A percentile compares a stretch with the other conserved stretches of the same genome.
Conservation (phyloP, 1,284 basidiomycete species). For the Pterula multifida region DNA sequence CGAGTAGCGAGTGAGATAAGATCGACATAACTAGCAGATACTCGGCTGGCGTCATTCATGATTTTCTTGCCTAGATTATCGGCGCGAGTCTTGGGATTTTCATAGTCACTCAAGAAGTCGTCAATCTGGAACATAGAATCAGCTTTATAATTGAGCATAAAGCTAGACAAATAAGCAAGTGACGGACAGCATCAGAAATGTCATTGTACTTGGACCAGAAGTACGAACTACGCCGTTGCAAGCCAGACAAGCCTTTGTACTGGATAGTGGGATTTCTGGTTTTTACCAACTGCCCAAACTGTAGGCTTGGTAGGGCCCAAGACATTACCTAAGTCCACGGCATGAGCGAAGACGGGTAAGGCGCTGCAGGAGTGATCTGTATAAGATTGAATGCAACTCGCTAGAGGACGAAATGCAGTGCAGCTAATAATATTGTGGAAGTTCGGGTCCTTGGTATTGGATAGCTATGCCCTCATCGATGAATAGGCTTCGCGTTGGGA, state of each 20-base stretch:
- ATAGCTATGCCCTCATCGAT: background rate
- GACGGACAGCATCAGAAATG: conserved; percentile 10
- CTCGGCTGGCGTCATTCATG: conserved; percentile 1
- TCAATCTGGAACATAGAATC: background rate
- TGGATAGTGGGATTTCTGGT: background rate
- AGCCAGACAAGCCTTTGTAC: background rate
- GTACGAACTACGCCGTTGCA: background rate
- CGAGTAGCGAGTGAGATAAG: conserved; percentile 24
- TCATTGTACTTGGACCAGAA: conserved; percentile 10
- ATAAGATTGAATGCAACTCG: background rate
- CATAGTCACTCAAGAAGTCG: conserved; percentile 2
- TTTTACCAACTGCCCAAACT: background rate
- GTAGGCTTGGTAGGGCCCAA: background rate
- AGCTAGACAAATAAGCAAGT: background rate
- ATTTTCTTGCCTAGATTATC: conserved; percentile 6
- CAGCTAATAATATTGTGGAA: background rate
- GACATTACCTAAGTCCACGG: background rate
- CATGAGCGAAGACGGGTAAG: background rate
- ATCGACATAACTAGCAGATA: conserved; percentile 20
- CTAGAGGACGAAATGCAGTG: background rate
- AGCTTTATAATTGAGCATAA: background rate
- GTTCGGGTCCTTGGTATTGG: background rate
- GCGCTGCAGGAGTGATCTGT: conserved; percentile 6
- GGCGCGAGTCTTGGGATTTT: conserved; percentile 4
- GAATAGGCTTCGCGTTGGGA: background rate